These are phyloP conservation scores for Keithomyces neogunnii DNA, from an alignment of 2,329 filamentous ascomycete species.

Conservation along the genomic window DNA sequence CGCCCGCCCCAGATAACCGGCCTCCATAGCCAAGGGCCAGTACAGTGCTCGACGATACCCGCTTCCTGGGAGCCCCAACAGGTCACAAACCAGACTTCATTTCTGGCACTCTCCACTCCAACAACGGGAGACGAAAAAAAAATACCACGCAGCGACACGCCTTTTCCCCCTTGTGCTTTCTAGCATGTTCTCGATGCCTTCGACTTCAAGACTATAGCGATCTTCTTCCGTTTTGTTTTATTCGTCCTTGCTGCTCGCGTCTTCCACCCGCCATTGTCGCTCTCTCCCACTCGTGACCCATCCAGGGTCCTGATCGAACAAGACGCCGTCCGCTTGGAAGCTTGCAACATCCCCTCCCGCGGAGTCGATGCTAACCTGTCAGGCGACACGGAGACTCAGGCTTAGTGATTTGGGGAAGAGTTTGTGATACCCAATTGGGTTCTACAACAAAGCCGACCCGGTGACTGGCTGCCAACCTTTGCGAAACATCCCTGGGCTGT, in stretches of 20 bases:
- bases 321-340: neutral
- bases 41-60: slow-evolving; percentile 2
- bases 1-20: neutral
- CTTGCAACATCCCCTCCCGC: neutral
- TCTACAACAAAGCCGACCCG: neutral
- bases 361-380: slow-evolving; percentile 13
- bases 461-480: neutral
- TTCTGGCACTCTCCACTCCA: slow-evolving; percentile 3
- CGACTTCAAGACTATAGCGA: neutral
- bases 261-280: neutral
- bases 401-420: slow-evolving; percentile 12
- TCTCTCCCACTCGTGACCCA: slow-evolving; percentile 1
- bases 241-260: neutral
- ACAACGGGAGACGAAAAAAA: neutral
- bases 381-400: slow-evolving; percentile 10
- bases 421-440: slow-evolving; percentile 11
- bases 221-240: neutral
- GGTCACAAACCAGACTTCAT: neutral
- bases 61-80: neutral
- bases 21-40: neutral
- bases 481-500: neutral
- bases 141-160: neutral
- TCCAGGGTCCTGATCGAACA: neutral
- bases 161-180: neutral
- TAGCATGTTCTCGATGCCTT: slow-evolving; percentile 2